These are phyloP conservation scores for Rhizophagus sp. DNA, from an alignment of 192 early-diverging fungal species.

Conservation along the genomic window DNA sequence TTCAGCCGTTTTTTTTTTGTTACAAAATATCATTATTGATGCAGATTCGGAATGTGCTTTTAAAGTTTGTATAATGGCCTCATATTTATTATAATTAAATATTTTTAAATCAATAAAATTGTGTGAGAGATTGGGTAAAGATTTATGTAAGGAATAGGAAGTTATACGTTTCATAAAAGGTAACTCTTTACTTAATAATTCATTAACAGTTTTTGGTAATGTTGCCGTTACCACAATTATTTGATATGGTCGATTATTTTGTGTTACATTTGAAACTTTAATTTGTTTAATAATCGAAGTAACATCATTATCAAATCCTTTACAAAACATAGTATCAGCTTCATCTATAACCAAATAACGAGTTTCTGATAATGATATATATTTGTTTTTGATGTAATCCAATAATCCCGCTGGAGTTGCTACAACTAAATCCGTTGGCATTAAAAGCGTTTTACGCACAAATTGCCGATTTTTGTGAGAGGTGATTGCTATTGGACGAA, in stretches of 20 bases:
- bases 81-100: slow-evolving; percentile 68
- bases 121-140: slow-evolving; percentile 74
- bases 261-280: slow-evolving; percentile 40
- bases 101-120: slow-evolving; percentile 74
- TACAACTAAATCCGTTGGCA: slow-evolving; percentile 83
- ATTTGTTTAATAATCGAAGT: slow-evolving; percentile 53
- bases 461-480: slow-evolving; percentile 46
- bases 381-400: slow-evolving; percentile 50
- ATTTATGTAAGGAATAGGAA: slow-evolving; percentile 78
- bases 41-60: slow-evolving; percentile 57
- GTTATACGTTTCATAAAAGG: slow-evolving; percentile 69
- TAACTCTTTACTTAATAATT: slow-evolving; percentile 53
- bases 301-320: slow-evolving; percentile 72
- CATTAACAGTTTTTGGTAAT: slow-evolving; percentile 67
- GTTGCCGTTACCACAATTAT: slow-evolving; percentile 72
- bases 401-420: slow-evolving; percentile 78
- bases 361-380: slow-evolving; percentile 63
- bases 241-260: slow-evolving; percentile 46
- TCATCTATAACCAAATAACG: slow-evolving; percentile 86
- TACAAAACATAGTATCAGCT: slow-evolving; percentile 90
- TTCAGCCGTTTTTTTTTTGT: slow-evolving; percentile 64
- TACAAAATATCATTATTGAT: slow-evolving; percentile 88
- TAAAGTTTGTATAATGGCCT: slow-evolving; percentile 71
- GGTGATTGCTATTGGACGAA: slow-evolving; percentile 67
- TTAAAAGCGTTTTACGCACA: slow-evolving; percentile 49